phyloP scores from a whole-genome alignment of 257 asterid species.

The Cynanchum wilfordii region DNA sequence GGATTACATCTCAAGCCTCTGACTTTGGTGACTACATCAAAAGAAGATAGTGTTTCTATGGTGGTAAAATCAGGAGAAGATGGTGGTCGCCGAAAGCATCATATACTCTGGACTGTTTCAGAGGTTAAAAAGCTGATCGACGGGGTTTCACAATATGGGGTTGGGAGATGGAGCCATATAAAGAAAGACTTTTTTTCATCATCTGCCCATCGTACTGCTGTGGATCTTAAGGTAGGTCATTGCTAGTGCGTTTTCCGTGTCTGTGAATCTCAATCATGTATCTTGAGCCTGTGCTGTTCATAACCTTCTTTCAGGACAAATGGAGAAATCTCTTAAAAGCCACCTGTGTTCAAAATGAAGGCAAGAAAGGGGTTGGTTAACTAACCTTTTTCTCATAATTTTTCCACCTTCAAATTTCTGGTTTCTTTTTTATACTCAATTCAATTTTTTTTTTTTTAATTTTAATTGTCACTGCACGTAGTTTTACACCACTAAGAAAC shows the following conservation, averaged over 20 bases:
- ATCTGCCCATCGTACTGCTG: slow-evolving; percentile 84
- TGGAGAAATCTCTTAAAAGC: slow-evolving; percentile 99
- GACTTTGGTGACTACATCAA: slow-evolving; percentile 20
- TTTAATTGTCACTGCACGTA: no score
- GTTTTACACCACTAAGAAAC: no score
- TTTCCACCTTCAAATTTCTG: neutral
- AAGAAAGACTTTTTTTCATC: slow-evolving; percentile 69
- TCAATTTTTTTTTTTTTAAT: no score
- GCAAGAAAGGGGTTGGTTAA: slow-evolving; percentile 29
- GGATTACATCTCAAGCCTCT: slow-evolving; percentile 7
- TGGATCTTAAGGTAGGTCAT: slow-evolving; percentile 76
- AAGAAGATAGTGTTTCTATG: slow-evolving; percentile 28
- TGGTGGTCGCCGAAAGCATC: slow-evolving; percentile 68
- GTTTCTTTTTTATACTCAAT: neutral
- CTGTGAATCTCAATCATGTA: neutral
- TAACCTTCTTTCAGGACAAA: slow-evolving; percentile 58
- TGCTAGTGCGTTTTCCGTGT: neutral
- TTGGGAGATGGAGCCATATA: slow-evolving; percentile 92
- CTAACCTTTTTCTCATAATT: neutral
- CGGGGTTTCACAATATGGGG: slow-evolving; percentile 86
- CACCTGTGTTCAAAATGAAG: slow-evolving; percentile 54
- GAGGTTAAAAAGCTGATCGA: slow-evolving; percentile 79
- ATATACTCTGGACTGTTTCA: slow-evolving; percentile 72
- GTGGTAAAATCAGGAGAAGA: slow-evolving; percentile 32
- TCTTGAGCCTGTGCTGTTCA: slow-evolving; percentile 10